Evolutionary conservation across 345 rosid species (phyloP).

Genomic region (Lepidium sativum): DNA sequence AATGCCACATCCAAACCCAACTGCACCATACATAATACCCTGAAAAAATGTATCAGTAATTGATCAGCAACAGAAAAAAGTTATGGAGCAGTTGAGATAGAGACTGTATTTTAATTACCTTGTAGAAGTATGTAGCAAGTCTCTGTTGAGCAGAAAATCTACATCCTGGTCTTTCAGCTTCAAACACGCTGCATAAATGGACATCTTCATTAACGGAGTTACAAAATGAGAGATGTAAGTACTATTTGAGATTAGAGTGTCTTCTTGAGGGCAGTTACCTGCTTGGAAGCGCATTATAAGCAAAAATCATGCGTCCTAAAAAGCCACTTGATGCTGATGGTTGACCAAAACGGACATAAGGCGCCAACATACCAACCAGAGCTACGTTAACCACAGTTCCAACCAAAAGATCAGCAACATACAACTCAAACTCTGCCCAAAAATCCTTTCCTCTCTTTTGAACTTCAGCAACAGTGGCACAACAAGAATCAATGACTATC

Average conservation of each 20-base stretch:
- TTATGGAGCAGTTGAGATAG: neutral
- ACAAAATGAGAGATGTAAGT: neutral
- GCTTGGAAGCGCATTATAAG: constrained; percentile 92
- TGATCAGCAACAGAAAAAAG: neutral
- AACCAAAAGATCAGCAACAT: constrained; percentile 82
- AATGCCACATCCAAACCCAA: constrained; percentile 91
- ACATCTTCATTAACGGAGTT: neutral
- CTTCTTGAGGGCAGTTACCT: constrained; percentile 35
- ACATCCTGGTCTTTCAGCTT: constrained; percentile 85
- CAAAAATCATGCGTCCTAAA: constrained; percentile 50
- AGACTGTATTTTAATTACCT: constrained; percentile 30
- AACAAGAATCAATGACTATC: constrained; percentile 86
- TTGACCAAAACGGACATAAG: constrained; percentile 77
- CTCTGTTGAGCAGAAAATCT: constrained; percentile 59
- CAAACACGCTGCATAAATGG: constrained; percentile 57
- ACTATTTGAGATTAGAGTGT: neutral
- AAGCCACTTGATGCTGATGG: constrained; percentile 55
- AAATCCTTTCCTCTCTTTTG: constrained; percentile 88
- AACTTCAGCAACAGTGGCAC: constrained; percentile 92
- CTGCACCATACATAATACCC: constrained; percentile 80
- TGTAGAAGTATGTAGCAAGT: constrained; percentile 64
- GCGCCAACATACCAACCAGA: constrained; percentile 91
- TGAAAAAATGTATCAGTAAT: constrained; percentile 18
- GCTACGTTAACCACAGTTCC: constrained; percentile 82
- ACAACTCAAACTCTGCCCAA: constrained; percentile 92